Conservation (phyloP, 257 asterid species). For the Anisodus tanguticus region DNA sequence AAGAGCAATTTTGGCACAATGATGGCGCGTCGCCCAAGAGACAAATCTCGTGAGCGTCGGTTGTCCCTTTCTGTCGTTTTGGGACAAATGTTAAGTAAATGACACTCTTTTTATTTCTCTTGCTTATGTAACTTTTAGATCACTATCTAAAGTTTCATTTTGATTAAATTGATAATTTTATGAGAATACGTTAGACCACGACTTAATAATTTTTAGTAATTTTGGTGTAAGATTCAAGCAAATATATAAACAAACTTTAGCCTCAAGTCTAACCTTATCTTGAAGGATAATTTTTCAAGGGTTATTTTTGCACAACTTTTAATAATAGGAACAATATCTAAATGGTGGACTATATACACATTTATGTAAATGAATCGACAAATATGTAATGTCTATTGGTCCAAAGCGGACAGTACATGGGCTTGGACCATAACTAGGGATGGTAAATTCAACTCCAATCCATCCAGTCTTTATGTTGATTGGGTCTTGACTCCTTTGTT, state of each 20-base stretch:
- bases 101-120: neutral
- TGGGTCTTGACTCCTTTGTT: too few species aligned
- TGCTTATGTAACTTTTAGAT: neutral
- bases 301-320: neutral
- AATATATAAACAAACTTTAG: neutral
- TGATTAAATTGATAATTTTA: neutral
- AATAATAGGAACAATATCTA: neutral
- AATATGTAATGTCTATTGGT: neutral
- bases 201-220: neutral
- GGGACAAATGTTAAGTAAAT: too few species aligned
- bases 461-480: too few species aligned
- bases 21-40: neutral
- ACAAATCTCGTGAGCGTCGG: neutral
- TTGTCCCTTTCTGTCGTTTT: neutral
- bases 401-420: neutral
- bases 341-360: neutral
- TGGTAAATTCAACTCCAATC: too few species aligned
- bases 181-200: neutral
- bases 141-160: neutral
- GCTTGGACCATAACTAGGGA: too few species aligned
- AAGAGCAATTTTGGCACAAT: neutral
- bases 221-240: neutral
- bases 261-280: neutral
- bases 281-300: neutral
- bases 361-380: too few species aligned